phyloP scores from a whole-genome alignment of 2,329 filamentous ascomycete species.

The Fusarium longipes region DNA sequence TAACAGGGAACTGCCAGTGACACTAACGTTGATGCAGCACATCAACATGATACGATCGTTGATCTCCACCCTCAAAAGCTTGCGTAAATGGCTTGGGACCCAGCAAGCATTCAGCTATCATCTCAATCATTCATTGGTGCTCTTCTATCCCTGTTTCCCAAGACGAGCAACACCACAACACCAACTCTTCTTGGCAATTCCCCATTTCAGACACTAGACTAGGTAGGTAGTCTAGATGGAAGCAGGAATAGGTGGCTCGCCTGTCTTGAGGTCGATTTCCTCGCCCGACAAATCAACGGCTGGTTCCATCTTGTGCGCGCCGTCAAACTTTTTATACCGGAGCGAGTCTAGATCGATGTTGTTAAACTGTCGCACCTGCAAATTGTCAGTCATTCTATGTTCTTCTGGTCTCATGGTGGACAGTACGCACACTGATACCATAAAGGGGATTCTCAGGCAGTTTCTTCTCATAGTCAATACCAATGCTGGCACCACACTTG shows the following conservation, averaged over 20 bases:
- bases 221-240: too few relatives aligned
- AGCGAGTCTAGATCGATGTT: constrained; percentile 55
- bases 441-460: constrained; percentile 48
- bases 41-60: constrained; percentile 19
- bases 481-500: constrained; percentile 59
- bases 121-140: constrained; percentile 30
- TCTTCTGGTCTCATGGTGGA: not conserved
- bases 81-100: constrained; percentile 45
- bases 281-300: constrained; percentile 53
- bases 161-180: not conserved
- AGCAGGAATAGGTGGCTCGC: constrained; percentile 5
- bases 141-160: not conserved
- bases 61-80: constrained; percentile 21
- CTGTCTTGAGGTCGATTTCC: constrained; percentile 10
- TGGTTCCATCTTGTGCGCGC: constrained; percentile 50
- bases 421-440: constrained; percentile 57
- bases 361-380: constrained; percentile 56
- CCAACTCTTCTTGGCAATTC: not conserved
- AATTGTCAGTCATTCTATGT: constrained; percentile 6
- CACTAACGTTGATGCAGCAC: constrained; percentile 16
- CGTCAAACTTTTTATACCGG: constrained; percentile 52
- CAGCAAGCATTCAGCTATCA: constrained; percentile 22
- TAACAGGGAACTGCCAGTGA: constrained; percentile 1
- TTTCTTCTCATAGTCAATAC: constrained; percentile 56
- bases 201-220: constrained; percentile 7